A percentile compares a stretch with the other conserved stretches of the same genome.
Conservation (phyloP, 2,329 filamentous ascomycete genomes). For the Sphaerulina vaccinii region DNA sequence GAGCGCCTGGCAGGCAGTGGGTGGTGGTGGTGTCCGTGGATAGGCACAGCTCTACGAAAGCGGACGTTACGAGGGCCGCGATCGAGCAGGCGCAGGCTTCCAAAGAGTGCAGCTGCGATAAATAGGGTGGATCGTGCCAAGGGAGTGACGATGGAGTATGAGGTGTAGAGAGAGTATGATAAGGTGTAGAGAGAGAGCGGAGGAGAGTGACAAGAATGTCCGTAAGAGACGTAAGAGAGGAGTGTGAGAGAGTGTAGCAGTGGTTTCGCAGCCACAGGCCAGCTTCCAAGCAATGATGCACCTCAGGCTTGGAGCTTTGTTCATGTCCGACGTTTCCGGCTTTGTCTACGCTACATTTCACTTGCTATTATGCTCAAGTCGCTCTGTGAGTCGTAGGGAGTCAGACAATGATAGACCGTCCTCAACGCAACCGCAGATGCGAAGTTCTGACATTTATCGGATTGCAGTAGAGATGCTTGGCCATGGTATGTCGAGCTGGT, state of each 20-base stretch:
- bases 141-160: not conserved
- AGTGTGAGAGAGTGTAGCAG: not conserved
- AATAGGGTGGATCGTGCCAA: not conserved
- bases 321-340: not conserved
- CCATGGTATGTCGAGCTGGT: too few species aligned
- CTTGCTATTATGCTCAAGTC: not conserved
- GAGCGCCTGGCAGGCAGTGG: slow-evolving; percentile 9
- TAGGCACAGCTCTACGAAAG: not conserved
- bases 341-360: not conserved
- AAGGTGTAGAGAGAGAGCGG: not conserved
- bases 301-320: not conserved
- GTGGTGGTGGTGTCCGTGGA: slow-evolving; percentile 8
- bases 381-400: too few species aligned
- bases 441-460: too few species aligned
- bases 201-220: not conserved
- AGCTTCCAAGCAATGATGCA: not conserved
- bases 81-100: slow-evolving; percentile 4
- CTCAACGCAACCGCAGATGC: too few species aligned
- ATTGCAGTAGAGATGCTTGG: too few species aligned
- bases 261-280: not conserved
- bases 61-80: slow-evolving; percentile 1
- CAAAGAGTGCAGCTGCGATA: slow-evolving; percentile 11
- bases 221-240: not conserved
- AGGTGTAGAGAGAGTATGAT: not conserved
- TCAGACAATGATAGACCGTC: too few species aligned